These are phyloP conservation scores for Rosa persica DNA, from an alignment of 306 rosid genomes.

Conservation along the genomic window DNA sequence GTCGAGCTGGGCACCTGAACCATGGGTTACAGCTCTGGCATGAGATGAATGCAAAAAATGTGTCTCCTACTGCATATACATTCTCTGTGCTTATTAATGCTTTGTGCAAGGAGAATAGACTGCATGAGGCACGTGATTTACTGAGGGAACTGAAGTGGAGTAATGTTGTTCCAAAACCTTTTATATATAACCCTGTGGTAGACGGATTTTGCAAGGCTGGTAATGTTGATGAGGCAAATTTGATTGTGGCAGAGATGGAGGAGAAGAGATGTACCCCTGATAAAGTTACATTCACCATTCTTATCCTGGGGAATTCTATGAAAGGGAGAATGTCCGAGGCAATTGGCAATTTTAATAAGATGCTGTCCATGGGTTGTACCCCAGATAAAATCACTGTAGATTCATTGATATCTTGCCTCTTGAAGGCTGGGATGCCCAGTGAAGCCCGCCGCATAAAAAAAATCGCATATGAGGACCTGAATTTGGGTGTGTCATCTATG, in stretches of 20 bases:
- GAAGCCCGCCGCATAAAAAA: constrained; percentile 59
- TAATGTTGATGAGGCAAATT: constrained; percentile 73
- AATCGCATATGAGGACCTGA: constrained; percentile 37
- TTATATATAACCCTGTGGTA: constrained; percentile 74
- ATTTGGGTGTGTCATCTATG: constrained; percentile 20
- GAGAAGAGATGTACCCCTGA: constrained; percentile 67
- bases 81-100: constrained; percentile 71
- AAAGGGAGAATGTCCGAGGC: constrained; percentile 78
- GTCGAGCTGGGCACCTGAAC: constrained; percentile 56
- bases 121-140: constrained; percentile 60
- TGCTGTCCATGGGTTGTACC: constrained; percentile 63
- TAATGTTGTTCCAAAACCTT: constrained; percentile 51
- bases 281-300: constrained; percentile 78
- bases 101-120: constrained; percentile 68
- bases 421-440: constrained; percentile 83
- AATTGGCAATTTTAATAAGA: constrained; percentile 62
- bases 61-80: constrained; percentile 60
- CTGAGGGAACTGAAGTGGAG: constrained; percentile 51
- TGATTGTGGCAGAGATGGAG: constrained; percentile 71
- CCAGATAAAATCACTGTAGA: constrained; percentile 66
- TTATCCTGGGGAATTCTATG: constrained; percentile 87
- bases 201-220: constrained; percentile 91
- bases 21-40: constrained; percentile 64
- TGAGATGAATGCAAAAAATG: constrained; percentile 56
- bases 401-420: constrained; percentile 67